phyloP scores from a whole-genome alignment of 169 alveolate species.

The Sarcocystis neurona region DNA sequence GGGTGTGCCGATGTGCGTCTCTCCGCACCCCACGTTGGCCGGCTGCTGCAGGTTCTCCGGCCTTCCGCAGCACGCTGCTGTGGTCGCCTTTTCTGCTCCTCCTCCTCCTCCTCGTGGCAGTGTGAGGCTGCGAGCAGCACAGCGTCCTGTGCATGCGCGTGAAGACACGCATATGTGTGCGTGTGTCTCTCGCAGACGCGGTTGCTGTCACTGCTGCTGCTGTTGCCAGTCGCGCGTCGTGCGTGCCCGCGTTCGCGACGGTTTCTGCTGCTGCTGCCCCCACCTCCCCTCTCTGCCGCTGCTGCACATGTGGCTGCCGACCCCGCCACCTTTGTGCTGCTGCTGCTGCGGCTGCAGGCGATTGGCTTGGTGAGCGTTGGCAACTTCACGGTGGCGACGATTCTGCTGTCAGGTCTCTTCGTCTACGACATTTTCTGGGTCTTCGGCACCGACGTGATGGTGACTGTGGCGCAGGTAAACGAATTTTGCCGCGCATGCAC shows the following conservation, averaged over 20 bases:
- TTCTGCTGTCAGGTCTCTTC: conserved; percentile 85
- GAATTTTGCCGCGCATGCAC: conserved; percentile 12
- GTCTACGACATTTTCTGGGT: conserved; percentile 94
- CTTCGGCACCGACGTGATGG: conserved; percentile 94
- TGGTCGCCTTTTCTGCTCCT: too few relatives aligned
- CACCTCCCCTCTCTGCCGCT: background rate
- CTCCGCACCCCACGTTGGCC: too few relatives aligned
- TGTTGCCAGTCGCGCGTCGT: background rate
- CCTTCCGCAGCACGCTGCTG: too few relatives aligned
- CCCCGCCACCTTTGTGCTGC: background rate
- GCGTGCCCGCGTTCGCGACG: background rate
- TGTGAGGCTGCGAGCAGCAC: too few relatives aligned
- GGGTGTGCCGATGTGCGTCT: too few relatives aligned
- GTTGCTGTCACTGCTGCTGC: background rate
- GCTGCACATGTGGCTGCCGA: background rate
- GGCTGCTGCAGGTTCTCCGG: too few relatives aligned
- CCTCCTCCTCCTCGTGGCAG: too few relatives aligned
- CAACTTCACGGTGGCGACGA: conserved; percentile 85
- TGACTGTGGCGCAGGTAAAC: conserved; percentile 88
- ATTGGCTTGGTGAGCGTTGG: conserved; percentile 85
- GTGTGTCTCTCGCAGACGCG: background rate
- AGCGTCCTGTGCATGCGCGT: too few relatives aligned
- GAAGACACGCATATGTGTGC: too few relatives aligned
- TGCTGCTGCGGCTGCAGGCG: conserved; percentile 66
- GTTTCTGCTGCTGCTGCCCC: background rate